Conservation (phyloP, 116 monocot species). For the Zostera marina region DNA sequence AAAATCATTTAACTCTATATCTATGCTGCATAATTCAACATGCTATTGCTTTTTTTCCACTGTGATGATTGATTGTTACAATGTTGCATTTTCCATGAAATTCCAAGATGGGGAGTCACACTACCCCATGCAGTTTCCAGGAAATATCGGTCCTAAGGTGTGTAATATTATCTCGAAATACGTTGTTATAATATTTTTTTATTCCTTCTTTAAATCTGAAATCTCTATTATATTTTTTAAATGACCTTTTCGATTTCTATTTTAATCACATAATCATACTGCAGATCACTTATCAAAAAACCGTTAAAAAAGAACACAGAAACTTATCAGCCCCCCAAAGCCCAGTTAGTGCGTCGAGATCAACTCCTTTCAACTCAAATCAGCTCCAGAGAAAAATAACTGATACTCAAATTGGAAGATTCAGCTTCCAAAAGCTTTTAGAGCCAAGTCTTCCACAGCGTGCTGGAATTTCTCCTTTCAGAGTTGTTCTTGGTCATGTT, state of each 20-base stretch:
- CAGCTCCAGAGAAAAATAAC: constrained; percentile 63
- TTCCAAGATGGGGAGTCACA: constrained; percentile 39
- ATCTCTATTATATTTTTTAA: background rate
- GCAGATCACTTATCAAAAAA: constrained; percentile 17
- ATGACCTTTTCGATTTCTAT: no score
- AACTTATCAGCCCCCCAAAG: background rate
- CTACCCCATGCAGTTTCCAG: constrained; percentile 18
- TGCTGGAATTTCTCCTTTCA: constrained; percentile 69
- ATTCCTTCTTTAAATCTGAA: background rate
- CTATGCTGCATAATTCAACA: no score
- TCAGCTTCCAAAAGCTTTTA: constrained; percentile 79
- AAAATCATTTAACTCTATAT: no score
- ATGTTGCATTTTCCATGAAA: constrained; percentile 6
- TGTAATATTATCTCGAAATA: background rate
- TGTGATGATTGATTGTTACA: background rate
- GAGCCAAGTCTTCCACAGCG: constrained; percentile 56
- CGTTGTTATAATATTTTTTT: background rate
- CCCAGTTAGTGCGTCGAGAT: constrained; percentile 15
- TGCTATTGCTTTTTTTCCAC: no score
- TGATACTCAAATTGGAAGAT: constrained; percentile 53
- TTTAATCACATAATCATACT: background rate
- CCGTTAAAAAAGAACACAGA: constrained; percentile 10
- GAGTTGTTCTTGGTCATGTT: constrained; percentile 83
- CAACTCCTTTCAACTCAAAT: constrained; percentile 19
- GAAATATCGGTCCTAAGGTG: constrained; percentile 11